A percentile compares a stretch with the other conserved stretches of the same genome.
These are phyloP conservation scores for Ustilaginoidea virens DNA, from an alignment of 2,329 filamentous ascomycete genomes.

Conservation along the genomic window DNA sequence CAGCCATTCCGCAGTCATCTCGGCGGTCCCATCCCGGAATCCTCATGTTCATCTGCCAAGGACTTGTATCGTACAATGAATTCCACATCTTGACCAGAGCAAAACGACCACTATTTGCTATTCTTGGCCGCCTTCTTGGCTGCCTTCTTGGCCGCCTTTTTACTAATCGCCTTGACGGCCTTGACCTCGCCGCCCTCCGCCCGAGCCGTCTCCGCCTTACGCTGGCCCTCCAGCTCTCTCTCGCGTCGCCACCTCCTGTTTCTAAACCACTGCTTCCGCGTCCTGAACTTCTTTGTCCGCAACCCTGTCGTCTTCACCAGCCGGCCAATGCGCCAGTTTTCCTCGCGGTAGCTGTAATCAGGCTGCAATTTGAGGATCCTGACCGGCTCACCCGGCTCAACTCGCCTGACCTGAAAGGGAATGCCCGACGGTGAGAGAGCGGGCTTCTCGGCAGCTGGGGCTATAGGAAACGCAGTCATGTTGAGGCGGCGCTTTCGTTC, in stretches of 20 bases:
- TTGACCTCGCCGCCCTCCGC: slow-evolving; percentile 17
- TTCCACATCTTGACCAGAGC: background rate
- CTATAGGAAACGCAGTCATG: slow-evolving; percentile 43
- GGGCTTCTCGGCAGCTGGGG: slow-evolving; percentile 19
- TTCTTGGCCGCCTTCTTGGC: slow-evolving; percentile 21
- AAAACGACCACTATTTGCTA: slow-evolving; percentile 11
- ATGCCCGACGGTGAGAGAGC: slow-evolving; percentile 34
- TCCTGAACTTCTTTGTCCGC: slow-evolving; percentile 32
- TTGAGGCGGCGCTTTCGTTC: slow-evolving; percentile 61
- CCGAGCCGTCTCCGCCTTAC: slow-evolving; percentile 20
- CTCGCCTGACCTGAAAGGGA: slow-evolving; percentile 28
- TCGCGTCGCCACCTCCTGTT: slow-evolving; percentile 26
- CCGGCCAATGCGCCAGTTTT: slow-evolving; percentile 42
- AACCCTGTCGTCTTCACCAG: slow-evolving; percentile 35
- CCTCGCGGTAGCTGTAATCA: slow-evolving; percentile 44
- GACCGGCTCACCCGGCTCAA: slow-evolving; percentile 24
- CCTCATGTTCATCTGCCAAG: no score
- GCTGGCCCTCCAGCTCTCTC: slow-evolving; percentile 25
- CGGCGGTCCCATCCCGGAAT: no score
- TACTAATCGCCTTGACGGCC: slow-evolving; percentile 14
- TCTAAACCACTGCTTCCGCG: slow-evolving; percentile 33
- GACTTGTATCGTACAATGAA: no score
- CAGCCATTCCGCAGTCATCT: no score
- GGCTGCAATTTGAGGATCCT: slow-evolving; percentile 33
- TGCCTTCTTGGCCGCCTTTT: slow-evolving; percentile 21